Evolutionary conservation across 768 basidiomycete genomes (phyloP).

Genomic region (Boletus insuetus): DNA sequence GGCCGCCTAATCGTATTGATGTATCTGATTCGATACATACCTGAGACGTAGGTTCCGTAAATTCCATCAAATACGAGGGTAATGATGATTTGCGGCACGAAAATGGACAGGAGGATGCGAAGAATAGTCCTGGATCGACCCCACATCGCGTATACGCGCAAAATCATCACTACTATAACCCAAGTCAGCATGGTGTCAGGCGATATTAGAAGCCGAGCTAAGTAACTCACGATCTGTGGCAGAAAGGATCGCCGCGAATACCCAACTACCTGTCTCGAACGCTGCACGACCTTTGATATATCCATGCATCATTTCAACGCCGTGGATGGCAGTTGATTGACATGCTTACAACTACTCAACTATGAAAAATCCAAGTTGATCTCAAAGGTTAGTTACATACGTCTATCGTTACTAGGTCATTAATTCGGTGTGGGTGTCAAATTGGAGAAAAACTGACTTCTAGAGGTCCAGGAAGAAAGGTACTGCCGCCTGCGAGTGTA

Average conservation of each 20-base stretch:
- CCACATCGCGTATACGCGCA: slow-evolving; percentile 3
- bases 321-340: not conserved
- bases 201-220: too few relatives aligned
- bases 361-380: not conserved
- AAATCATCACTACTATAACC: not conserved
- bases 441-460: not conserved
- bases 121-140: not conserved
- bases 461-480: not conserved
- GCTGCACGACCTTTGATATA: not conserved
- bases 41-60: not conserved
- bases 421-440: not conserved
- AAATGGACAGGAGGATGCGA: not conserved
- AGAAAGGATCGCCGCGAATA: not conserved
- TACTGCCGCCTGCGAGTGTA: not conserved
- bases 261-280: not conserved
- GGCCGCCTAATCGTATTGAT: not conserved
- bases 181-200: not conserved
- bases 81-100: not conserved
- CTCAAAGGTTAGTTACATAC: not conserved
- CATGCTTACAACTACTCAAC: not conserved
- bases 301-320: not conserved
- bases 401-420: not conserved
- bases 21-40: not conserved
- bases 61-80: not conserved
- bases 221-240: not conserved